A percentile compares a stretch with the other conserved stretches of the same genome.
phyloP scores from a whole-genome alignment of 2,329 filamentous ascomycete genomes.

The Pyrenochaeta sp. region DNA sequence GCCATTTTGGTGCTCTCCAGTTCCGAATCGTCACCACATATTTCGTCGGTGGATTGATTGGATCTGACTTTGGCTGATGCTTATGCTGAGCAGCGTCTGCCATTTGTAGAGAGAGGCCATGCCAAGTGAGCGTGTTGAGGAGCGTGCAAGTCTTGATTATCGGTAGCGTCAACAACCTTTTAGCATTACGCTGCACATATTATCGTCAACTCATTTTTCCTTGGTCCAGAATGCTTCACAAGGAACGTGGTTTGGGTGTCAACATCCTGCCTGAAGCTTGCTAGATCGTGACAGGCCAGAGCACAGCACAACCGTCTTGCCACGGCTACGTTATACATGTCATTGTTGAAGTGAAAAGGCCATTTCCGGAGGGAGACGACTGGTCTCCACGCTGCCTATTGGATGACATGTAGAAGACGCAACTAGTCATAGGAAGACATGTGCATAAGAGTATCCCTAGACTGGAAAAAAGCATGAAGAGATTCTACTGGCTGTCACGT shows the following conservation, averaged over 20 bases:
- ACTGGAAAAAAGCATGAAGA: too few species aligned
- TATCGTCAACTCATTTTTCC: too few species aligned
- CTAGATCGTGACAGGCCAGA: not conserved
- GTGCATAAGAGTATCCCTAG: too few species aligned
- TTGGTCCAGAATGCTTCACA: not conserved
- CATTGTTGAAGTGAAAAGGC: not conserved
- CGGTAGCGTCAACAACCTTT: not conserved
- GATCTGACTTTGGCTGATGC: slow-evolving; percentile 5
- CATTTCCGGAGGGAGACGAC: too few species aligned
- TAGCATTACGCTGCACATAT: not conserved
- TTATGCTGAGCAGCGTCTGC: slow-evolving; percentile 1
- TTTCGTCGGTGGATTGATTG: slow-evolving; percentile 4
- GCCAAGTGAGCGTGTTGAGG: slow-evolving; percentile 8
- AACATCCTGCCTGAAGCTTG: not conserved
- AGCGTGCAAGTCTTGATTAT: slow-evolving; percentile 1
- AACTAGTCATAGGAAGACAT: too few species aligned
- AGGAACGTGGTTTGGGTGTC: not conserved
- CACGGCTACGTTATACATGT: too few species aligned
- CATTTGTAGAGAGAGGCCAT: slow-evolving; percentile 6
- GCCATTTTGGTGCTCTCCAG: slow-evolving; percentile 3
- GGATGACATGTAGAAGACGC: too few species aligned
- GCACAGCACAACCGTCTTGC: too few species aligned
- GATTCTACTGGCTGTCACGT: too few species aligned
- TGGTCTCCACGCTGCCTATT: too few species aligned
- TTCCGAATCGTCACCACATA: slow-evolving; percentile 15